Percentiles rank a stretch among this genome's conserved stretches.
phyloP scores from a whole-genome alignment of 1,284 basidiomycete genomes.

The Neotropicomus parvogracilis region DNA sequence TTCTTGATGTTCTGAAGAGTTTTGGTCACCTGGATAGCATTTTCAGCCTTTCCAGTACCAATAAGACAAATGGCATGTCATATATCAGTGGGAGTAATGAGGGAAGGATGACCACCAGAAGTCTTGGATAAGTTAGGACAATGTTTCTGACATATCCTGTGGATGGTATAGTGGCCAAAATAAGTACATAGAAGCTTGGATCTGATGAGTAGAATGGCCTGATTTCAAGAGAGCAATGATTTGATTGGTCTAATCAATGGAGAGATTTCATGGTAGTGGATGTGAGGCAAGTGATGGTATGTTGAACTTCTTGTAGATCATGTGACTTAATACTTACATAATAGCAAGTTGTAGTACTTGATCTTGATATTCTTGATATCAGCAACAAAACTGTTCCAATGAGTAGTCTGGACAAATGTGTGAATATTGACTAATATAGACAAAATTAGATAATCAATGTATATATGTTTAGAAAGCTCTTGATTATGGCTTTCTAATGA shows the following conservation, averaged over 20 bases:
- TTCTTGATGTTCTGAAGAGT: not conserved
- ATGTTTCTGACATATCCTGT: not conserved
- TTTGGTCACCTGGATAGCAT: not conserved
- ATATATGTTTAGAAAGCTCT: too few relatives aligned
- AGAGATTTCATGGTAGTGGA: not conserved
- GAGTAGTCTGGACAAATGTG: too few relatives aligned
- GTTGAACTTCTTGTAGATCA: not conserved
- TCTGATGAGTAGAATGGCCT: not conserved
- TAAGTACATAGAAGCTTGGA: not conserved
- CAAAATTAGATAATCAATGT: too few relatives aligned
- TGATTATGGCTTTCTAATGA: too few relatives aligned
- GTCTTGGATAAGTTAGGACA: not conserved
- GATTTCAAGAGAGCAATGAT: not conserved
- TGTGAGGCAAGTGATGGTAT: not conserved
- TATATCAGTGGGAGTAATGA: not conserved
- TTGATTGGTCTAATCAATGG: not conserved
- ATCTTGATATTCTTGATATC: too few relatives aligned
- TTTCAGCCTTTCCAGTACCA: not conserved
- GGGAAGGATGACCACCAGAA: not conserved
- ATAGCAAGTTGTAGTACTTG: too few relatives aligned
- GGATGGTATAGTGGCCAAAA: not conserved
- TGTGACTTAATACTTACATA: not conserved
- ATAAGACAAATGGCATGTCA: not conserved
- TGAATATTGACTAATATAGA: too few relatives aligned
- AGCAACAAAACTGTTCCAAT: too few relatives aligned